These are phyloP conservation scores for Trametes hirsuta DNA, from an alignment of 1,284 basidiomycete genomes.

Conservation along the genomic window DNA sequence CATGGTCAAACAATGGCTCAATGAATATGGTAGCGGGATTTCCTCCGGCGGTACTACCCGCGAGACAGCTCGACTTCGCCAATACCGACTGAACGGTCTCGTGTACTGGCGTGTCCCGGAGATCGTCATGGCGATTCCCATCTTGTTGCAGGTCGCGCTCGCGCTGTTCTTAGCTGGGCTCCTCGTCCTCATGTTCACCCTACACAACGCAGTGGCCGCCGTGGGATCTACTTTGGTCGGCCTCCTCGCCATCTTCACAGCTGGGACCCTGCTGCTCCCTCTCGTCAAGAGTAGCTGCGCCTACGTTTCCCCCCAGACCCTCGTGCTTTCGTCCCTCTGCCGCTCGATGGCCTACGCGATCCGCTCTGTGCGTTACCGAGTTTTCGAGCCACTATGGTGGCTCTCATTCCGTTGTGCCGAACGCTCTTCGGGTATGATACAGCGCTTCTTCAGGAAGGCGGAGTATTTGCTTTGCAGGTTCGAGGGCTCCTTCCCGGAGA, in stretches of 20 bases:
- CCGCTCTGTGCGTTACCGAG: neutral
- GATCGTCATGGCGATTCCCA: conserved; percentile 5
- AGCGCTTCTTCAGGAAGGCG: too few species aligned
- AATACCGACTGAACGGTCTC: conserved; percentile 1
- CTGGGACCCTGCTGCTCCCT: neutral
- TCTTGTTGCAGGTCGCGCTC: conserved; percentile 9
- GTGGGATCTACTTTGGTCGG: neutral
- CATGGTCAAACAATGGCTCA: conserved; percentile 5
- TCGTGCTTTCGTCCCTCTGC: neutral
- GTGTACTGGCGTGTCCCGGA: conserved; percentile 1
- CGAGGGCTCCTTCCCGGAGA: too few species aligned
- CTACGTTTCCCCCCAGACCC: conserved; percentile 4
- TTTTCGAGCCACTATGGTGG: neutral
- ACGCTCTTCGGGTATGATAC: too few species aligned
- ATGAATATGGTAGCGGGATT: neutral
- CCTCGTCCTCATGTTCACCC: conserved; percentile 3
- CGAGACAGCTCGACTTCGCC: neutral
- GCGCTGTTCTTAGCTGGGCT: conserved; percentile 11
- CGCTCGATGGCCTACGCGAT: neutral
- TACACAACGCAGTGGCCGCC: neutral
- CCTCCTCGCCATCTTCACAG: neutral
- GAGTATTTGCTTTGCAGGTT: too few species aligned
- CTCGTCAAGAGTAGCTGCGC: neutral
- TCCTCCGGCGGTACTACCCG: neutral
- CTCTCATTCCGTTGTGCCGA: neutral